Percentiles rank a stretch among this genome's conserved stretches.
These are phyloP conservation scores for Kodamaea fungicola DNA, from an alignment of 1,139 yeast species.

Conservation along the genomic window DNA sequence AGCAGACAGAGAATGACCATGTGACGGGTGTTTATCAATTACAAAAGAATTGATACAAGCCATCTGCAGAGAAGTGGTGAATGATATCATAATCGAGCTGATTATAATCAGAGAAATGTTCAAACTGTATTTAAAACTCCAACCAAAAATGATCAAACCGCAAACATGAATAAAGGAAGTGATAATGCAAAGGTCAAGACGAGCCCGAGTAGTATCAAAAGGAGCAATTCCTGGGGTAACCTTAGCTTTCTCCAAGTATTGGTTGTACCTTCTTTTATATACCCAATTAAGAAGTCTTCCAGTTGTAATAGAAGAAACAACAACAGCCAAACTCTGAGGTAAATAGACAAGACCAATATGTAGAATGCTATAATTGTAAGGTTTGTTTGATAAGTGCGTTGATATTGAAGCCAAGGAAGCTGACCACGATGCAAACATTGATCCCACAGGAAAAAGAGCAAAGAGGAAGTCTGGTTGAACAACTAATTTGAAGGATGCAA, in stretches of 20 bases:
- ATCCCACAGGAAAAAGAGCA: conserved; percentile 29
- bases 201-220: conserved; percentile 2
- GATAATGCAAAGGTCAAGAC: conserved; percentile 5
- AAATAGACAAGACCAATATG: conserved; percentile 37
- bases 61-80: conserved; percentile 25
- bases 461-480: conserved; percentile 20
- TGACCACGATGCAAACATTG: conserved; percentile 39
- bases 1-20: conserved; percentile 36
- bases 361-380: conserved; percentile 31
- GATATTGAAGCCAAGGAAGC: conserved; percentile 33
- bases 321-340: conserved; percentile 36
- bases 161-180: conserved; percentile 21
- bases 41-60: conserved; percentile 32
- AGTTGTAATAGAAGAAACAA: conserved; percentile 27
- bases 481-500: conserved; percentile 30
- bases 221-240: neutral
- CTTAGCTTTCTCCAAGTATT: neutral
- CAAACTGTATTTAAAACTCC: conserved; percentile 31
- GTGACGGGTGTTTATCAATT: conserved; percentile 34
- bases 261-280: conserved; percentile 13
- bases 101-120: conserved; percentile 30
- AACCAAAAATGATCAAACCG: conserved; percentile 36
- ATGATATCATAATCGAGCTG: conserved; percentile 28
- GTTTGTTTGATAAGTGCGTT: conserved; percentile 25
- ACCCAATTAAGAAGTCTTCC: conserved; percentile 30